Base-by-base conservation (phyloP, 2,329 filamentous ascomycete genomes). In the Dothiorella sarmentorum region DNA sequence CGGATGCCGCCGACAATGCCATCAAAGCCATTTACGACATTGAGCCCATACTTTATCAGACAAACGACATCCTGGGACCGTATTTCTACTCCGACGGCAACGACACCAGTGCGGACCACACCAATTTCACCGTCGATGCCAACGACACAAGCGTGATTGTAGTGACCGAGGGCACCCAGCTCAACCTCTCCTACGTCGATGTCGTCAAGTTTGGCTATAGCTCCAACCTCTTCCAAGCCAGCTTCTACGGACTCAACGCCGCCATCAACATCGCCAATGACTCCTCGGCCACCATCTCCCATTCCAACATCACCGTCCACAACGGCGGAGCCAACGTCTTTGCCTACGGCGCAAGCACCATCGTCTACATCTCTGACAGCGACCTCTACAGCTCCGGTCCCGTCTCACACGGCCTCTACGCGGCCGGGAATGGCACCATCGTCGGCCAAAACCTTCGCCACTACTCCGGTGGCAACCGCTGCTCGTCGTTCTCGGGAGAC, bases 291-390 rank as follows among this genome's bases (percentile, higher is more conserved):
- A 52, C 58, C 33, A 63, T 71, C 13, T 56, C 66, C 26, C 40
- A 72, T 33, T 31, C 67, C 27, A 73, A 72, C 57, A 62, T 72
- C 18, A 73, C 70, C 3, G 63, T 65, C 1, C 70, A 73, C 61
- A 71, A 72, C 47, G 70, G 70, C 6, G 70, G 69, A 2, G 70
- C 70, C 10, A 69, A 71, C 15, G 35, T 72, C 35, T 73, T 70
- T 35, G 60, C 66, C 3, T 71, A 69, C 31, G 70, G 70, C 24
- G 65, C 62, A 3, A 66, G 63, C 35, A 69, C 66, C 0, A 57
- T 64, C 10, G 66, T 69, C 4, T 49, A 69, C 53, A 64, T 72
- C 13, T 61, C 59, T 29, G 60, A 69, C 53, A 53, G 65, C 2
- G 66, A 66, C 62, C 63, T 73, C 2, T 73, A 72, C 62, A 67